Evolutionary conservation across 192 early-diverging fungal genomes (phyloP), one percentile per base, ranked within the genome.

Genomic region (Coemansia sp.): DNA sequence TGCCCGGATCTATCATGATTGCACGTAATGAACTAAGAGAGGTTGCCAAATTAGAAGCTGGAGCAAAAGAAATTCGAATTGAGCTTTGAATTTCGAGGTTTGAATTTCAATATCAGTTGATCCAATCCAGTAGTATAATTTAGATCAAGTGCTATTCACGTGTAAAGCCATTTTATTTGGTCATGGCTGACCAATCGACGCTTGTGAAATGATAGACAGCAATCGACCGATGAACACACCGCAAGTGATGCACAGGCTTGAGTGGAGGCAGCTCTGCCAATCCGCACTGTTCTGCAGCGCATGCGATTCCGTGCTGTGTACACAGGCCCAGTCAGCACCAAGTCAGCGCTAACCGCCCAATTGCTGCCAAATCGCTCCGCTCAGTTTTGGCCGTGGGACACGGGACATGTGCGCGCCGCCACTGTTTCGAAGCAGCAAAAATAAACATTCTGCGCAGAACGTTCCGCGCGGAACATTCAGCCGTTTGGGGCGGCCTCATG

Each of bases 1-100:
- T 79, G 51, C 63, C 63, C 60, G 76, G 76, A 63, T 79, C 76
- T 27, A 73, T 64, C 76, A 79, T 79, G 41, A 43, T 53, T 22
- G 35, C 13, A 23, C 59, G n/a, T 52, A 38, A 26, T 18, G 47
- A 13, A 49, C 32, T 52, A 41, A 52, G 22, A 50, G 19, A 22
- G 23, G 24, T 23, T 24, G 51, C 51, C 22, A 26, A 54, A 60
- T 45, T n/a, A 53, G 54, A 35, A 23, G 18, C 54, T 56, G 41
- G 14, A 43, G 41, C 12, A 43, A 43, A n/a, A 43, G 47, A 49
- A 49, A 49, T 49, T 19, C 8, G 18, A 19, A 49, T 49, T 49
- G 16, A 49, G 16, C 2, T n/a, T 43, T 43, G 41, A 43, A 43
- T 11, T 4, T 12, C 41, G 14, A 43, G 16, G 14, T n/a, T 16